Evolutionary conservation across 1,284 basidiomycete genomes (phyloP).

Genomic region (Rhodofomes roseus): DNA sequence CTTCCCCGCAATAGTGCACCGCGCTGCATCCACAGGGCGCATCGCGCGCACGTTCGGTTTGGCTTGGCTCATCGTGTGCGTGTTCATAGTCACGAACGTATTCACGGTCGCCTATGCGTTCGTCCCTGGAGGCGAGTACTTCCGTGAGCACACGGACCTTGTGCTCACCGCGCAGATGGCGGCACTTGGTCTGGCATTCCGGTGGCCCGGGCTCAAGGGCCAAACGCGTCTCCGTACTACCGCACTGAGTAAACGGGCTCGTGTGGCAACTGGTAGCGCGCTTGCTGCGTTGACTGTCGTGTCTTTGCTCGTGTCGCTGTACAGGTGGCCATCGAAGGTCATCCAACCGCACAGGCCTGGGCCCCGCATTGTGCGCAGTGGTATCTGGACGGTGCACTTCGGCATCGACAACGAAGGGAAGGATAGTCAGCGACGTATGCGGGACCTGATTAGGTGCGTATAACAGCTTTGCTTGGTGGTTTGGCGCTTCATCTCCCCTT

Average conservation of each 20-base stretch:
- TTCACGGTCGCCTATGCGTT: slow-evolving; percentile 91
- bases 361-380: slow-evolving; percentile 75
- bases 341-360: slow-evolving; percentile 62
- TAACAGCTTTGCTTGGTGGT: not conserved
- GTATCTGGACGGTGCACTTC: slow-evolving; percentile 94
- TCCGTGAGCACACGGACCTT: slow-evolving; percentile 82
- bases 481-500: not conserved
- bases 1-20: slow-evolving; percentile 51
- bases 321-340: slow-evolving; percentile 44
- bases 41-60: slow-evolving; percentile 48
- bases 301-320: slow-evolving; percentile 52
- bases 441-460: slow-evolving; percentile 61
- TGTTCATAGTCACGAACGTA: slow-evolving; percentile 69
- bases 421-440: slow-evolving; percentile 80
- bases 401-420: slow-evolving; percentile 80
- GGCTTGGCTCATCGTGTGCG: slow-evolving; percentile 59
- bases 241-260: slow-evolving; percentile 38
- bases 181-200: slow-evolving; percentile 46
- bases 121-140: slow-evolving; percentile 77
- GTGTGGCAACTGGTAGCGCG: slow-evolving; percentile 18
- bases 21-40: slow-evolving; percentile 36
- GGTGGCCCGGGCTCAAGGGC: slow-evolving; percentile 28
- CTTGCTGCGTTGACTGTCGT: slow-evolving; percentile 44
- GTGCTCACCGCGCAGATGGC: slow-evolving; percentile 49
- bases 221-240: slow-evolving; percentile 31